Conservation (phyloP, 2,329 filamentous ascomycete genomes). For the Colletotrichum tropicicola region DNA sequence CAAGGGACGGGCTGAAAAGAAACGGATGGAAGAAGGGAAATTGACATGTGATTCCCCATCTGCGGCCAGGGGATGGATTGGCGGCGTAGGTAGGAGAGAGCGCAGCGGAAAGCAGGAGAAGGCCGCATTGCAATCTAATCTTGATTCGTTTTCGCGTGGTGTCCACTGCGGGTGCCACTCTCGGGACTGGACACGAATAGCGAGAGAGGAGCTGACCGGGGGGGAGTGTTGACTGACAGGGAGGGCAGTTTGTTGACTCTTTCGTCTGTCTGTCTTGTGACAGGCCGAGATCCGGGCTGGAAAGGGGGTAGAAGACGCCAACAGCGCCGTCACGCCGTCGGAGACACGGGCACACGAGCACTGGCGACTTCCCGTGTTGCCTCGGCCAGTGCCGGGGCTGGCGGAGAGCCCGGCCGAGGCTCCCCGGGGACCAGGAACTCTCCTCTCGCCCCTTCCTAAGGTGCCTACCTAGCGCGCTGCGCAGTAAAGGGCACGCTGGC, state of each 20-base stretch:
- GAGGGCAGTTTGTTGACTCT: slow-evolving; percentile 18
- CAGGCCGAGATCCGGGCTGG: slow-evolving; percentile 4
- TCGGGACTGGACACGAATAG: not conserved
- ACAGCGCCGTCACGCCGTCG: no score
- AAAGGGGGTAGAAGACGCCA: no score
- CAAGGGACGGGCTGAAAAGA: not conserved
- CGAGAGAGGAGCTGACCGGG: not conserved
- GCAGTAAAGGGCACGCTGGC: no score
- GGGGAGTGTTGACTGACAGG: no score
- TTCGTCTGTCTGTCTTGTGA: not conserved
- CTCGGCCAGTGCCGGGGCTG: slow-evolving; percentile 19
- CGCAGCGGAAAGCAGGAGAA: not conserved
- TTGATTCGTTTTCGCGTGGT: not conserved
- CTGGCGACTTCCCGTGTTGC: not conserved
- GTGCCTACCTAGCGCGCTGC: no score
- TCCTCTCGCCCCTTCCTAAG: not conserved
- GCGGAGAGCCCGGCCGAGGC: slow-evolving; percentile 28
- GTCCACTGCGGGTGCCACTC: slow-evolving; percentile 9
- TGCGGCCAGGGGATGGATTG: slow-evolving; percentile 2
- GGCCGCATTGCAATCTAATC: slow-evolving; percentile 10
- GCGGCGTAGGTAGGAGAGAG: not conserved
- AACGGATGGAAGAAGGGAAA: slow-evolving; percentile 7
- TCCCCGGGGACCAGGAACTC: not conserved
- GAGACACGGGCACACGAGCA: not conserved
- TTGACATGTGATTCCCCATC: slow-evolving; percentile 26